Base-by-base conservation (phyloP, 2,329 filamentous ascomycete genomes). In the Fusarium oligoseptatum region DNA sequence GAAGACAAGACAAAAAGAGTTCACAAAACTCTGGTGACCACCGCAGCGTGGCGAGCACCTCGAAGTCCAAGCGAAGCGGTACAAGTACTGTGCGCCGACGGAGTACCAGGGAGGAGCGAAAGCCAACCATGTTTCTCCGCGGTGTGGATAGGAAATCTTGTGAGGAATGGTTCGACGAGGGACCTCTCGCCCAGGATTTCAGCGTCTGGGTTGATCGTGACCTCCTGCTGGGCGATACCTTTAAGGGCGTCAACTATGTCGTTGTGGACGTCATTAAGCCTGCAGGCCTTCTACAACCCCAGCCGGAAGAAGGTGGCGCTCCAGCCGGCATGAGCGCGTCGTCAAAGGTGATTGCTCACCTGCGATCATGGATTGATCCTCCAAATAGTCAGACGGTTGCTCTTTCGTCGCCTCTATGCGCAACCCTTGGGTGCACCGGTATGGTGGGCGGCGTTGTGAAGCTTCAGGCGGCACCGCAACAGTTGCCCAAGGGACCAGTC, bases 121-220 rank as follows among this genome's bases (percentile, higher is more conserved):
- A 88, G 63, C 89, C 92, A 3, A 86, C 91, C 1, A 82, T 98
- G 37, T 98, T 97, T 79, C 88, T 98, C 52, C 89, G 97, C 56
- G 95, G 92, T 1, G 85, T 98, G 17, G 94, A 97, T 79, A 89
- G 92, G 68, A 86, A 86, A 27, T 83, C 93, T 12, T 94, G 92
- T 64, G 85, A 86, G 57, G 92, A 95, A 64, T 97, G 92, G 90
- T 97, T 98, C 77, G 93, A 95, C 67, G 88, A 91, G n/a, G 90
- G 91, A 14, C 82, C 86, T 0, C 84, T 88, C 24, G 85, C 87
- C 22, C 84, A 88, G 22, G 88, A 89, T 12, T 86, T 98, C 56
- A 92, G 90, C 71, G 87, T 98, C 27, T 98, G 96, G 94, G 87
- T 98, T 8, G 95, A 98, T 80, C 89, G 91, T 36, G 95, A 98